Evolutionary conservation across 129 eudicot species (phyloP), one percentile per base, ranked within the genome.

Genomic region (Mikania micrantha): DNA sequence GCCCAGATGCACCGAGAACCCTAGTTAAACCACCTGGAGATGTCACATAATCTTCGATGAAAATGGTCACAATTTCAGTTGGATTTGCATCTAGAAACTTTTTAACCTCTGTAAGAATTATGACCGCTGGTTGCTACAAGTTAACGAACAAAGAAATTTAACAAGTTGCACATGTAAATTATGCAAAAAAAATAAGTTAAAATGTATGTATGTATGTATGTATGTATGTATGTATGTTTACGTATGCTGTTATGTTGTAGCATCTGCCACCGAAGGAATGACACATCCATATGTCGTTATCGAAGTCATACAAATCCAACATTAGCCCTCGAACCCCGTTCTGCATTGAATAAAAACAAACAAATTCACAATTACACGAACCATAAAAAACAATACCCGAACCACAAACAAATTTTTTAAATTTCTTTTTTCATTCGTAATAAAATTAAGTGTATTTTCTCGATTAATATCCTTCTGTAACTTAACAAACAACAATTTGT

Each of bases 281-380:
- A 50, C 99, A 93, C 75, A 86, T 63, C 99, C 99, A 93, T 35
- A 93, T 83, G 66, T 89, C 93, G 31, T 87, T 81, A 75, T 85
- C 67, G 80, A 89, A 93, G 80, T 93, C 99, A 59, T 93, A 93
- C 96, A 93, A 86, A 69, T 93, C 99, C 78, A 93, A 80, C 97
- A 93, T 93, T 63, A 93, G 84, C 66, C 96, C 99, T 65, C 97
- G 93, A 64, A 89, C 99, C 22, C 99, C 99, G 78, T 93, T 89
- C 99, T 89, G 52, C 84, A 73, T 19, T 60, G 12, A 40, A 5
- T 27, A 53, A 71, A 63, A 67, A 71, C n/a, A 3, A 24, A 3
- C 12, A 13, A 28, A 60, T n/a, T n/a, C n/a, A n/a, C n/a, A 28
- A 10, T 62, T 36, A 64, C 4, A 62, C 49, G 13, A 16, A 2